A percentile compares a stretch with the other conserved stretches of the same genome.
phyloP scores from a whole-genome alignment of 768 basidiomycete genomes.

The Xerocomellus dryophilus region DNA sequence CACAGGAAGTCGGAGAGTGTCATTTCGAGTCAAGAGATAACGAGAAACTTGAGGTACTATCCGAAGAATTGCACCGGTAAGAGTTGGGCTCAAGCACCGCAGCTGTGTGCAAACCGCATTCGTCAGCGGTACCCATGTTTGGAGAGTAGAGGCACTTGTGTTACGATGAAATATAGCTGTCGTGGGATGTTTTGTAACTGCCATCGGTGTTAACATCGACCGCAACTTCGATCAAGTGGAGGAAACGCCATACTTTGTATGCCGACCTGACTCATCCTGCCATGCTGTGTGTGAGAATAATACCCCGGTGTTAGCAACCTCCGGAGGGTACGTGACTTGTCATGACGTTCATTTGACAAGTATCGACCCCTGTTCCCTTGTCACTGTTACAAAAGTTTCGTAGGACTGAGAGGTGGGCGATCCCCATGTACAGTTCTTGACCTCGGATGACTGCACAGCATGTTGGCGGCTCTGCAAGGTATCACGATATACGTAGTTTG shows the following conservation, averaged over 20 bases:
- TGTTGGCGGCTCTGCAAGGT: background rate
- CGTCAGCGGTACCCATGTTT: conserved; percentile 16
- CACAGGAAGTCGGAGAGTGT: conserved; percentile 24
- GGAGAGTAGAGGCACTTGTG: conserved; percentile 8
- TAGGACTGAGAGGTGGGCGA: background rate
- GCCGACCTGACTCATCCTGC: conserved; percentile 28
- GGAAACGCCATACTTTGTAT: conserved; percentile 27
- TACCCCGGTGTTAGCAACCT: conserved; percentile 6
- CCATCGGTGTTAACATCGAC: conserved; percentile 20
- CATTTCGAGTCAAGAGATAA: conserved; percentile 26
- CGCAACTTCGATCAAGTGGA: conserved; percentile 15
- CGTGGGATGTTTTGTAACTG: conserved; percentile 11
- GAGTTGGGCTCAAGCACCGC: conserved; percentile 12
- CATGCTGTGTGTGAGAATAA: conserved; percentile 33
- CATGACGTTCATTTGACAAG: background rate
- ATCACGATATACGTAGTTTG: background rate
- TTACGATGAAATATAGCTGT: conserved; percentile 15
- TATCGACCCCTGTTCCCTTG: background rate
- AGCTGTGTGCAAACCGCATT: conserved; percentile 15
- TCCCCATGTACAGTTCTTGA: background rate
- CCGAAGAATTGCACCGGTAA: conserved; percentile 6
- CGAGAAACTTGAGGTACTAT: conserved; percentile 13
- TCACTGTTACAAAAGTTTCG: background rate
- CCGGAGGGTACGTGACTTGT: conserved; percentile 6
- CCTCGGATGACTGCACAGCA: conserved; percentile 9